These are phyloP conservation scores for Neurospora africana DNA, from an alignment of 495 filamentous ascomycete genomes.

Conservation along the genomic window DNA sequence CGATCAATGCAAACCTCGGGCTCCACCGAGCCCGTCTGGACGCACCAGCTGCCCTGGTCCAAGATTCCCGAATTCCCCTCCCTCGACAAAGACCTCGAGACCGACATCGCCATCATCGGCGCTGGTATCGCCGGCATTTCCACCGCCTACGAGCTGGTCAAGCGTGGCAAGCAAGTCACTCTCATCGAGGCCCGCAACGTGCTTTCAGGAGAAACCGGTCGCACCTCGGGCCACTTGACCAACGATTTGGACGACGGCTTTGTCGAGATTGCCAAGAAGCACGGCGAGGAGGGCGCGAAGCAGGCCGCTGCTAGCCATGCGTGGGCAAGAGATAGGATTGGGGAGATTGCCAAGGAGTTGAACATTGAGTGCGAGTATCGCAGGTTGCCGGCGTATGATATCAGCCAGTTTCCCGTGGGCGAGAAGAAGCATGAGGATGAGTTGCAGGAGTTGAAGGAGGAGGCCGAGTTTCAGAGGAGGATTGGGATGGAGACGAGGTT, in stretches of 20 bases:
- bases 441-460: constrained; percentile 22
- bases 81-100: constrained; percentile 26
- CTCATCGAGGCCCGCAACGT: constrained; percentile 45
- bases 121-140: constrained; percentile 46
- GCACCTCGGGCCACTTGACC: constrained; percentile 44
- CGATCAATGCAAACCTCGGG: constrained; percentile 41
- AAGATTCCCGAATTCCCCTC: constrained; percentile 34
- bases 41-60: constrained; percentile 38
- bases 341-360: constrained; percentile 35
- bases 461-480: constrained; percentile 30
- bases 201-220: constrained; percentile 42
- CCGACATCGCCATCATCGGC: constrained; percentile 43
- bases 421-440: constrained; percentile 33
- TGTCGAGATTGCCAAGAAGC: constrained; percentile 37
- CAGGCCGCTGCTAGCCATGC: constrained; percentile 43
- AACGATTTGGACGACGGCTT: constrained; percentile 45
- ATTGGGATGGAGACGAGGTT: constrained; percentile 35
- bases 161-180: constrained; percentile 36
- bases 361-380: constrained; percentile 49
- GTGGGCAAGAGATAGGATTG: constrained; percentile 42
- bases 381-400: constrained; percentile 32
- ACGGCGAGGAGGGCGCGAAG: constrained; percentile 37
- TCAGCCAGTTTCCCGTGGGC: constrained; percentile 25
- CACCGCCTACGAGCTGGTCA: constrained; percentile 43
- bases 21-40: constrained; percentile 40